Evolutionary conservation across 1,139 yeast species (phyloP).

Genomic region (Pichia sp.): DNA sequence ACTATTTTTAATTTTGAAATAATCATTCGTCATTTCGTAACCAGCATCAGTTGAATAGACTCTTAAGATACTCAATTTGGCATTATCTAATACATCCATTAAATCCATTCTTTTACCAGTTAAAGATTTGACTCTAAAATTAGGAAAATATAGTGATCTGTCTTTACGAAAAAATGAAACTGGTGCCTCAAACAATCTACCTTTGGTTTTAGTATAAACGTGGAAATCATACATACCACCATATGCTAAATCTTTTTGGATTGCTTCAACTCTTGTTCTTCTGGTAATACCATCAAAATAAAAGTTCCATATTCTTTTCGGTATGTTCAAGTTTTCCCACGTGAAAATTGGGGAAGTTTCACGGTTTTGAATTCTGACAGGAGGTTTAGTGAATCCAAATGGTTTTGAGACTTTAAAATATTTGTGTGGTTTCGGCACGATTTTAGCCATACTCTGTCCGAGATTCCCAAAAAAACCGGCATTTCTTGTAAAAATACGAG

Average conservation of each 20-base stretch:
- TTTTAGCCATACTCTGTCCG: constrained; percentile 28
- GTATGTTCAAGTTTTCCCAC: constrained; percentile 23
- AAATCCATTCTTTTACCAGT: constrained; percentile 35
- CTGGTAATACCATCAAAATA: constrained; percentile 43
- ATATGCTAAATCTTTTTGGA: constrained; percentile 73
- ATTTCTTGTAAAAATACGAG: constrained; percentile 14
- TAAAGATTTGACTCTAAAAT: constrained; percentile 58
- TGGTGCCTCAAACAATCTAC: constrained; percentile 82
- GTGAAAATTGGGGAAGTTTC: constrained; percentile 20
- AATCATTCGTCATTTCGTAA: constrained; percentile 58
- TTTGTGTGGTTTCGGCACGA: constrained; percentile 31
- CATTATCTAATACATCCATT: constrained; percentile 40
- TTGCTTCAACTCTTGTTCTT: constrained; percentile 37
- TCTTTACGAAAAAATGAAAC: constrained; percentile 66
- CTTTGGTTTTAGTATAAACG: constrained; percentile 71
- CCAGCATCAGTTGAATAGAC: constrained; percentile 69
- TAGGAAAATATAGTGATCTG: constrained; percentile 83
- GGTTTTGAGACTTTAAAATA: constrained; percentile 47
- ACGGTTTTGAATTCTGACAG: constrained; percentile 22
- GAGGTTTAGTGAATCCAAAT: constrained; percentile 42
- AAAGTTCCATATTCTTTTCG: constrained; percentile 29
- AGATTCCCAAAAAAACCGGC: constrained; percentile 29
- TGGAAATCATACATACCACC: constrained; percentile 85
- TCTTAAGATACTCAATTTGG: constrained; percentile 57
- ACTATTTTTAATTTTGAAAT: constrained; percentile 41